Evolutionary conservation across 2,329 filamentous ascomycete species (phyloP).

Genomic region (Xylariales sp.): DNA sequence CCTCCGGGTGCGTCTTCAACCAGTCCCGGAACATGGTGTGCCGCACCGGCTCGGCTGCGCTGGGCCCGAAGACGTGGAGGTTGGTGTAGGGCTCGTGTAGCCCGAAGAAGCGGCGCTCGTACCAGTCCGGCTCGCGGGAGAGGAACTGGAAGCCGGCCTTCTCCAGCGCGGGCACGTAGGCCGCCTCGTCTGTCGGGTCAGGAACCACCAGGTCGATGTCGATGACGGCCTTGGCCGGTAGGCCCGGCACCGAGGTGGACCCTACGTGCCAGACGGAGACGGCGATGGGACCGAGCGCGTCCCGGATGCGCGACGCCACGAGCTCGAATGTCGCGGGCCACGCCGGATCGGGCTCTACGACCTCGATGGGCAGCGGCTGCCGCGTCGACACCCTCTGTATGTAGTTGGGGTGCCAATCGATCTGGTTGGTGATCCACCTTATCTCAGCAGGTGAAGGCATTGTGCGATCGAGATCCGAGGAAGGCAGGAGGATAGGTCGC

Average conservation of each 20-base stretch:
- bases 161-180: constrained; percentile 39
- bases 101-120: constrained; percentile 44
- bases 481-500: too few relatives aligned
- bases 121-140: constrained; percentile 39
- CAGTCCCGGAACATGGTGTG: too few relatives aligned
- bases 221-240: constrained; percentile 47
- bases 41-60: constrained; percentile 38
- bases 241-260: constrained; percentile 43
- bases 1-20: too few relatives aligned
- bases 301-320: constrained; percentile 19
- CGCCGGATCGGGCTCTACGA: constrained; percentile 5
- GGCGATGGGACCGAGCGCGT: constrained; percentile 27
- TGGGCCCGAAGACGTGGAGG: constrained; percentile 43
- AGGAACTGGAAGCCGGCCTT: constrained; percentile 40
- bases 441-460: too few relatives aligned
- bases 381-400: too few relatives aligned
- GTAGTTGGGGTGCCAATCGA: too few relatives aligned
- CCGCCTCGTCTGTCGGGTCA: constrained; percentile 32
- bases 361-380: too few relatives aligned
- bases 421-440: too few relatives aligned
- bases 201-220: constrained; percentile 46
- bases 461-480: too few relatives aligned
- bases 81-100: constrained; percentile 35
- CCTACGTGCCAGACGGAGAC: constrained; percentile 41
- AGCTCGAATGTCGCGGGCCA: constrained; percentile 6